Percentiles rank a stretch among this genome's conserved stretches.
phyloP scores from a whole-genome alignment of 2,329 filamentous ascomycete species.

The Karstenula rhodostoma region DNA sequence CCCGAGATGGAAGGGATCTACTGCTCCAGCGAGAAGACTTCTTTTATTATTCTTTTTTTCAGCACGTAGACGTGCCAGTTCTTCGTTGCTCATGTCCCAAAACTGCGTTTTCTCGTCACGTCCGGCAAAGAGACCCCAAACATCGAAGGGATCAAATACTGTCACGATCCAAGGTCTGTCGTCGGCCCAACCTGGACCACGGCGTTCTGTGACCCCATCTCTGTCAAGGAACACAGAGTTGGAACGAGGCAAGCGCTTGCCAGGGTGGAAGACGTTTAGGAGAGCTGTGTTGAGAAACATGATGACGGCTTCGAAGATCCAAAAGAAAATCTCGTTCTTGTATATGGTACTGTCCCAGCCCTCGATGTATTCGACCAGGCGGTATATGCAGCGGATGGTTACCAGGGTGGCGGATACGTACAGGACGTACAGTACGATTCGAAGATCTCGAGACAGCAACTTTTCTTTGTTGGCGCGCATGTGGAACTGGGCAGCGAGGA shows the following conservation, averaged over 20 bases:
- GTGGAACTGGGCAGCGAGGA: constrained; percentile 58
- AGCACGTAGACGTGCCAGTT: constrained; percentile 35
- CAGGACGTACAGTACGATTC: constrained; percentile 54
- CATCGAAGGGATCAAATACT: constrained; percentile 47
- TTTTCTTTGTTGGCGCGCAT: constrained; percentile 49
- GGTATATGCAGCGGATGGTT: constrained; percentile 60
- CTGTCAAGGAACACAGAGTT: constrained; percentile 60
- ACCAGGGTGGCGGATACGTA: constrained; percentile 60
- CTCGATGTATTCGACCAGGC: constrained; percentile 60
- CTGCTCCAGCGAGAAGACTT: constrained; percentile 22
- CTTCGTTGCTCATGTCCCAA: constrained; percentile 48
- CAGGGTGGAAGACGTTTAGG: constrained; percentile 62
- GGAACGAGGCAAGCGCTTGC: constrained; percentile 57
- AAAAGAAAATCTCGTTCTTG: constrained; percentile 62
- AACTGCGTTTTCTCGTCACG: constrained; percentile 47
- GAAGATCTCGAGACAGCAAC: constrained; percentile 56
- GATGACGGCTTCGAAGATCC: constrained; percentile 61
- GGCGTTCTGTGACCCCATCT: constrained; percentile 62
- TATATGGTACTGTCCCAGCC: constrained; percentile 48
- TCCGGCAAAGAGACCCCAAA: constrained; percentile 42
- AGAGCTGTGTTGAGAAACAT: constrained; percentile 62
- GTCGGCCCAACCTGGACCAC: constrained; percentile 60
- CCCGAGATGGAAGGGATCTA: constrained; percentile 45
- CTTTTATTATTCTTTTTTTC: constrained; percentile 40
- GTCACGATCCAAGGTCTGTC: constrained; percentile 55